Evolutionary conservation across 106 monocot genomes (phyloP).

Genomic region (Iris macrosiphon): DNA sequence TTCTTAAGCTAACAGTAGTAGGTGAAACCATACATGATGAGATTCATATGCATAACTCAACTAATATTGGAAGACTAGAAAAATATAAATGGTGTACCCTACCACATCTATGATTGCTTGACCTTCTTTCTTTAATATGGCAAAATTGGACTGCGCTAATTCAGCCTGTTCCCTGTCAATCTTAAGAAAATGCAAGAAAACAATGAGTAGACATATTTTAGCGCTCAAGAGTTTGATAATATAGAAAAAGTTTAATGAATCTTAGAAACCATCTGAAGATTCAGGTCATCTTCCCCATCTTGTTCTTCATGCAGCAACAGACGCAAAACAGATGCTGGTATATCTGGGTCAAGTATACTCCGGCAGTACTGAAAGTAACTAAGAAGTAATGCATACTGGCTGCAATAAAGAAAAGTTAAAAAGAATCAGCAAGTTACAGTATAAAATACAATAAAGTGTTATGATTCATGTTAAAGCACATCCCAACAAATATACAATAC

Average conservation of each 20-base stretch:
- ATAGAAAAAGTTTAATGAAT: not conserved
- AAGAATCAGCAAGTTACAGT: not conserved
- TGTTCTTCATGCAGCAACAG: slow-evolving; percentile 78
- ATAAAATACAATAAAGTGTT: not conserved
- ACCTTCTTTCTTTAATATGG: slow-evolving; percentile 82
- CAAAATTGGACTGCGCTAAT: slow-evolving; percentile 65
- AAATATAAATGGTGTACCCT: not conserved
- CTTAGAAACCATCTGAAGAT: slow-evolving; percentile 68
- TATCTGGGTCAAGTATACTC: slow-evolving; percentile 83
- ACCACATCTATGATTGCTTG: slow-evolving; percentile 76
- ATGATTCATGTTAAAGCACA: not conserved
- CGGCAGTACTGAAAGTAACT: slow-evolving; percentile 90
- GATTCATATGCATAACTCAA: no score
- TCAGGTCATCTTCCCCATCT: slow-evolving; percentile 68
- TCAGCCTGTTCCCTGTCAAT: slow-evolving; percentile 86
- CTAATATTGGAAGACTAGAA: no score
- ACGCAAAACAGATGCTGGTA: slow-evolving; percentile 65
- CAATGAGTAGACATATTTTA: not conserved
- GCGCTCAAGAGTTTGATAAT: not conserved
- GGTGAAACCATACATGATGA: no score
- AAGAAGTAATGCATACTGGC: slow-evolving; percentile 86
- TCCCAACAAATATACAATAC: slow-evolving; percentile 30
- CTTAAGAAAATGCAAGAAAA: slow-evolving; percentile 23
- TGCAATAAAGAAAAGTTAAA: slow-evolving; percentile 19
- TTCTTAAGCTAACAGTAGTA: no score